A percentile compares a stretch with the other conserved stretches of the same genome.
Conservation (phyloP, 192 early-diverging fungal species). For the Coemansia sp. region DNA sequence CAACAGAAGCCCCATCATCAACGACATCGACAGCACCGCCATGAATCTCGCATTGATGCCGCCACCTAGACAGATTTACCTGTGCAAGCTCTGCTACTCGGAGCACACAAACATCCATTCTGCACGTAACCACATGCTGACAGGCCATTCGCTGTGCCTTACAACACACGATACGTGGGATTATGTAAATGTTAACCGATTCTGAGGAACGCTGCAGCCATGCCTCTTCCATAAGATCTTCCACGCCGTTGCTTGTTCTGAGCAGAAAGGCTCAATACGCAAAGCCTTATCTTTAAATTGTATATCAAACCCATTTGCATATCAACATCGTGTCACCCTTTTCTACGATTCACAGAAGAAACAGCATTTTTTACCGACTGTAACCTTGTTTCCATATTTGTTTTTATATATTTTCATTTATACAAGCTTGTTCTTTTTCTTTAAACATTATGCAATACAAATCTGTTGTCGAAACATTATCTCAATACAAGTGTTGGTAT, state of each 20-base stretch:
- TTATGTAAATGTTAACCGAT: slow-evolving; percentile 33
- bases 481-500: neutral
- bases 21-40: neutral
- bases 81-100: slow-evolving; percentile 54
- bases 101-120: slow-evolving; percentile 53
- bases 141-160: slow-evolving; percentile 29
- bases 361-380: neutral
- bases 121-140: slow-evolving; percentile 51
- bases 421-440: neutral
- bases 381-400: neutral
- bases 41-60: slow-evolving; percentile 40
- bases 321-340: neutral
- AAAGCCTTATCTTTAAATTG: neutral
- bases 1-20: neutral
- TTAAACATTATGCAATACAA: neutral
- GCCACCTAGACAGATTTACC: slow-evolving; percentile 48
- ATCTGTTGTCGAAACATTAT: neutral
- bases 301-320: neutral
- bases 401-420: neutral
- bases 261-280: too few species aligned
- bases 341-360: neutral
- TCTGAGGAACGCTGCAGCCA: neutral
- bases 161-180: slow-evolving; percentile 45
- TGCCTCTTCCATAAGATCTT: neutral
- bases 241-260: too few species aligned